Base-by-base conservation (phyloP, 2,329 filamentous ascomycete genomes). In the Aureobasidium sp. region DNA sequence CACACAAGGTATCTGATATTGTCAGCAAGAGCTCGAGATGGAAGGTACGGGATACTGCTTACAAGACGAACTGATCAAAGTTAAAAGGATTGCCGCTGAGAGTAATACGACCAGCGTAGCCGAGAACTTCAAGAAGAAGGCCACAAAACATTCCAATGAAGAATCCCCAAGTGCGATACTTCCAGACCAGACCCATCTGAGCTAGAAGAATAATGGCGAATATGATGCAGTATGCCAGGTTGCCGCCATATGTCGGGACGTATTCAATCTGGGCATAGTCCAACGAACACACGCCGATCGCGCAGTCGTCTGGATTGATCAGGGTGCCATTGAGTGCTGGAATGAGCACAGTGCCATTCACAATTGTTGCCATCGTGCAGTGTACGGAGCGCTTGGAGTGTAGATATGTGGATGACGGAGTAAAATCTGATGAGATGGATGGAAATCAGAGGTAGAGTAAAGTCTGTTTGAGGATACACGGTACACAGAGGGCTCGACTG, bases 141-240 rank as follows among this genome's bases (percentile, higher is more conserved):
- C 81, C 82, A 3, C 78, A 65, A 9, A 72, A 67, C 63, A 84
- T 74, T 0, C 78, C 81, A 34, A 79, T 70, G 73, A 79, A 76
- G 69, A 81, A 84, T 5, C 81, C 82, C 79, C 81, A 85, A 66
- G 83, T 82, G 62, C 76, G 77, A 68, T 78, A 81, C 59, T 73
- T 75, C 59, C 81, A 71, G 7, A 82, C 81, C 7, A 83, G 71
- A 1, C 71, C 72, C 27, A 82, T 53, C 53, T 85, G 82, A 24
- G 76, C 69, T 5, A 83, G 15, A 2, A 80, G 74, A 53, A 78
- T 74, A 3, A 82, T 24, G 32, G 71, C 79, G 68, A 83, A 84
- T 67, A 83, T 77, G 32, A 75, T 76, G 0, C 78, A 67, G 69
- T 83, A 84, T 71, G 83, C 78, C 51, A 77, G 72, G 67, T 84